Base-by-base conservation (phyloP, 192 early-diverging fungal species). In the Mortierella claussenii region DNA sequence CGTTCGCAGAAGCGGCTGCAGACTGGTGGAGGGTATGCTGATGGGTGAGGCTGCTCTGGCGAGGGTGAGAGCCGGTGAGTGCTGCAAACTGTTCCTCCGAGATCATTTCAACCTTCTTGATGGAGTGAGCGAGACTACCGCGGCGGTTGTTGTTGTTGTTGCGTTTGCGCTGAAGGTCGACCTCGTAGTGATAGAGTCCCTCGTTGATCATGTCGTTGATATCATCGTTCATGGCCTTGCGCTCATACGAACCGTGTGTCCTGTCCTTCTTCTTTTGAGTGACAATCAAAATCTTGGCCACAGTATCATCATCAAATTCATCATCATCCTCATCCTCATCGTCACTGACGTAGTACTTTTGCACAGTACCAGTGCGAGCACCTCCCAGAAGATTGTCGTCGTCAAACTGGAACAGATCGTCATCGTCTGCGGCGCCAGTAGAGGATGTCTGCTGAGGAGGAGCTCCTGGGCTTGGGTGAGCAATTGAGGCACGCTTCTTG, bases 161-260 rank as follows among this genome's bases (percentile, higher is more conserved):
- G 79, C 66, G 79, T 79, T 58, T 82, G 67, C 59, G 57, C 32
- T 86, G 88, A 59, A 93, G 80, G 32, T 92, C 89, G 43, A 86
- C 79, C 68, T 98, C 95, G 59, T 97, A 98, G 61, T 93, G 85
- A 69, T 92, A 93, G n/a, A 98, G 84, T 2, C 95, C 96, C 75
- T 98, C 96, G 80, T 92, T 98, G 79, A 98, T 98, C 75, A 96
- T 94, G 52, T 96, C 93, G 28, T 89, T 84, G 65, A 96, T 86
- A 37, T 96, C 95, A 43, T 91, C 92, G 33, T 93, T 88, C 78
- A 87, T 87, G 2, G 88, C 81, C 68, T 88, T 86, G 75, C 94
- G 91, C 61, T 94, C 93, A 68, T 87, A 95, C 37, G 91, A 88
- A 18, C 87, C 82, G 59, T 94, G 90, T 17, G 87, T 83, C 65